Evolutionary conservation across 192 early-diverging fungal genomes (phyloP).

Genomic region (Haplosporangium gracile): DNA sequence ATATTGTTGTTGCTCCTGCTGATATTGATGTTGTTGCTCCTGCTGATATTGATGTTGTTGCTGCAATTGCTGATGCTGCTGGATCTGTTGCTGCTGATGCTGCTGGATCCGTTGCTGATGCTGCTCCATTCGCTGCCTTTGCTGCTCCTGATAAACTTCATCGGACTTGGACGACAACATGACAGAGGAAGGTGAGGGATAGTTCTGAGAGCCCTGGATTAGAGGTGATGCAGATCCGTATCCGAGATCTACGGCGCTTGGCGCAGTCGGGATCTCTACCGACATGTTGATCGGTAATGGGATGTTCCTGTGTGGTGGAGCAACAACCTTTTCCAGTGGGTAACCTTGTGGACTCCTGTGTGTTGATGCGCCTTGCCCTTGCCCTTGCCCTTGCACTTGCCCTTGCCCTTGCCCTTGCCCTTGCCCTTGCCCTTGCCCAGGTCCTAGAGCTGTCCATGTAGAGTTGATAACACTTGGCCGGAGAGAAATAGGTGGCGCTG

Average conservation of each 20-base stretch:
- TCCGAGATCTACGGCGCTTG: conserved; percentile 32
- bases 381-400: background rate
- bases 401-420: background rate
- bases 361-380: background rate
- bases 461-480: background rate
- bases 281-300: conserved; percentile 15
- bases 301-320: background rate
- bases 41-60: background rate
- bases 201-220: background rate
- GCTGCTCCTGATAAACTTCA: background rate
- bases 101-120: background rate
- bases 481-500: background rate
- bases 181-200: background rate
- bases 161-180: background rate
- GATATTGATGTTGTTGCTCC: background rate
- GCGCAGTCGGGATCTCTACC: conserved; percentile 29
- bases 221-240: conserved; percentile 25
- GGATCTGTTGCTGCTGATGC: background rate
- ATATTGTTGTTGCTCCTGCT: background rate
- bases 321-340: background rate
- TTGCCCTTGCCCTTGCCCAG: background rate
- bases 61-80: background rate
- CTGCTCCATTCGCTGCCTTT: background rate
- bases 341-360: background rate
- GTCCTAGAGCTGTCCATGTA: background rate